Base-by-base conservation (phyloP, 2,329 filamentous ascomycete species). In the Coniochaeta sp. region DNA sequence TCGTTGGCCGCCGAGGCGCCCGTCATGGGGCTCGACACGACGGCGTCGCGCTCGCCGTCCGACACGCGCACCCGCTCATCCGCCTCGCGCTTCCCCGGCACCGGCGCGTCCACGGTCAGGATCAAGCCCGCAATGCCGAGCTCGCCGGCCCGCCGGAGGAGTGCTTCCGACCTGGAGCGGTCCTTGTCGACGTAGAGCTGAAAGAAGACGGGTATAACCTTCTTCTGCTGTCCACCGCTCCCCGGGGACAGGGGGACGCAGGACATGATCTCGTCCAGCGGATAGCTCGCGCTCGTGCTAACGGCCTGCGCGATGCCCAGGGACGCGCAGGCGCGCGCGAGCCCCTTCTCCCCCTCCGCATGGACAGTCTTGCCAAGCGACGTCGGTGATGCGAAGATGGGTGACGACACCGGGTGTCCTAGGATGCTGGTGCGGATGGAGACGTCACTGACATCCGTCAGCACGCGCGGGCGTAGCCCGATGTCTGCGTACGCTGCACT, bases 311-410 rank as follows among this genome's bases (percentile, higher is more conserved):
- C 79, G 7, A 87, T 78, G 0, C 82, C 80, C 16, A 77, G 72
- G 2, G 67, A 72, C 58, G 75, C 74, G 61, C 81, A 82, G 0
- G 79, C 85, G 28, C 77, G 73, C 0, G 79, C 83, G 16, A 87
- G 75, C 16, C 78, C 84, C 36, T 78, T 74, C 70, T 89, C 87
- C n/a, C 86, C 87, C 28, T 86, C 80, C 0, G 81, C 79, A 65
- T 89, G 85, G 55, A 86, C 83, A 59, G 88, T 71, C 57, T 78
- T 80, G 3, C 83, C 85, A 81, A 89, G 85, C 2, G 84, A 84
- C 1, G 86, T 84, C 0, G 87, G 86, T 36, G 83, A 81, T 62
- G 84, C 81, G 68, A 89, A 89, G 30, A 89, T 75, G 0, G 87
- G 87, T 3, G 84, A 73, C 32, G 74, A 75, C 60, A 81, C 76